Percentiles rank a stretch among this genome's conserved stretches.
Conservation (phyloP, 768 basidiomycete species). For the Pisolithus marmoratus region DNA sequence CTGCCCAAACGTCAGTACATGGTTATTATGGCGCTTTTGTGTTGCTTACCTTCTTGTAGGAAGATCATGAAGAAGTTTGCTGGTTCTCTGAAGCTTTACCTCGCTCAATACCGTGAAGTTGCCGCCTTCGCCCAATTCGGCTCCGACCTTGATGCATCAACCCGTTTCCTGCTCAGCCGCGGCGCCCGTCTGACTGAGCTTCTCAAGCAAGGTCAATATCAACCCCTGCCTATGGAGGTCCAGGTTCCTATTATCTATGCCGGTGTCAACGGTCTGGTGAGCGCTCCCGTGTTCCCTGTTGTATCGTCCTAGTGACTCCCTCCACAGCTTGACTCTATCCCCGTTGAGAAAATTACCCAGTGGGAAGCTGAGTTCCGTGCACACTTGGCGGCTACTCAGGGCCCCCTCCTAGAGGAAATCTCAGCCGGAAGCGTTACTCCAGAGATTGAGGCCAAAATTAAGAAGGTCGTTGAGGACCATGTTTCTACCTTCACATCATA, state of each 20-base stretch:
- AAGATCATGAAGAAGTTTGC: constrained; percentile 99
- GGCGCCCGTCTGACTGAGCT: constrained; percentile 98
- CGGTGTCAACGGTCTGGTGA: constrained; percentile 96
- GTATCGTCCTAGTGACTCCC: background rate
- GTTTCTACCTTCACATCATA: constrained; percentile 74
- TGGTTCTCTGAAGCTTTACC: constrained; percentile 98
- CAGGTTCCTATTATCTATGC: constrained; percentile 99
- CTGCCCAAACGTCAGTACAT: constrained; percentile 89
- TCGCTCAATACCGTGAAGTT: constrained; percentile 99
- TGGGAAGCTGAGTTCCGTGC: constrained; percentile 93
- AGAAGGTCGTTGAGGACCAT: constrained; percentile 90
- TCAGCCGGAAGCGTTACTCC: constrained; percentile 76
- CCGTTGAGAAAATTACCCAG: constrained; percentile 88
- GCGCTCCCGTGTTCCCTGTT: constrained; percentile 24
- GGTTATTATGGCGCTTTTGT: background rate
- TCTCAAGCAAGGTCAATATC: constrained; percentile 97
- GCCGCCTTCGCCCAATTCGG: constrained; percentile 99
- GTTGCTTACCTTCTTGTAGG: constrained; percentile 30
- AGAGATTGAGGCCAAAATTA: constrained; percentile 90
- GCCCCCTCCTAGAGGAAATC: constrained; percentile 78
- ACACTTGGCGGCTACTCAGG: constrained; percentile 73
- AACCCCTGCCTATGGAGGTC: constrained; percentile 89
- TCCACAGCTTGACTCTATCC: constrained; percentile 81
- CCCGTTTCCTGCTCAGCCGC: constrained; percentile 95
- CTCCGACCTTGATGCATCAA: constrained; percentile 99